A percentile compares a stretch with the other conserved stretches of the same genome.
phyloP scores from a whole-genome alignment of 2,329 filamentous ascomycete genomes.

The Dactylellina sp. region DNA sequence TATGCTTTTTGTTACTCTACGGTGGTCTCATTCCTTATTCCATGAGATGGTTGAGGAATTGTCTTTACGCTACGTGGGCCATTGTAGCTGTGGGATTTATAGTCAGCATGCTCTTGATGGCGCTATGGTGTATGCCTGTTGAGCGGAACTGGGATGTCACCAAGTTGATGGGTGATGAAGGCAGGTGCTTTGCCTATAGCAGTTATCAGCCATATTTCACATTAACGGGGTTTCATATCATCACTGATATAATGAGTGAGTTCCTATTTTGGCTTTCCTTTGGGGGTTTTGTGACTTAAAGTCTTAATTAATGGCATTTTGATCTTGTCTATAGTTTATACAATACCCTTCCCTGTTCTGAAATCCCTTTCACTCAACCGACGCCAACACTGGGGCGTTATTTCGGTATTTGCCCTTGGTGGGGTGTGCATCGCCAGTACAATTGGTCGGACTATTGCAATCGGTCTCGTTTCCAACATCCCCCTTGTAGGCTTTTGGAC shows the following conservation, averaged over 20 bases:
- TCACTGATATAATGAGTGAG: constrained; percentile 51
- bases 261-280: neutral
- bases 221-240: constrained; percentile 41
- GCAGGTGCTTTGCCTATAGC: constrained; percentile 49
- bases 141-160: constrained; percentile 48
- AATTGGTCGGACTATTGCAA: constrained; percentile 45
- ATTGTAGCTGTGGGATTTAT: constrained; percentile 40
- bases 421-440: constrained; percentile 50
- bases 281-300: neutral
- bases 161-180: constrained; percentile 36
- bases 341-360: constrained; percentile 41
- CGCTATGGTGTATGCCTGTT: constrained; percentile 45
- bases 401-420: constrained; percentile 49
- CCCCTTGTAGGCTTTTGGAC: constrained; percentile 50
- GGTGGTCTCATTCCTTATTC: constrained; percentile 41
- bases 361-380: constrained; percentile 40
- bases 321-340: constrained; percentile 18
- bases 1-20: constrained; percentile 45
- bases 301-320: neutral
- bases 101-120: constrained; percentile 47
- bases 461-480: constrained; percentile 40
- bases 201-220: constrained; percentile 51
- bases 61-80: constrained; percentile 42
- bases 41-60: constrained; percentile 49
- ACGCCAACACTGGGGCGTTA: constrained; percentile 50